A percentile compares a stretch with the other conserved stretches of the same genome.
Conservation (phyloP, 495 filamentous ascomycete genomes). For the Aspergillus funiculosus region DNA sequence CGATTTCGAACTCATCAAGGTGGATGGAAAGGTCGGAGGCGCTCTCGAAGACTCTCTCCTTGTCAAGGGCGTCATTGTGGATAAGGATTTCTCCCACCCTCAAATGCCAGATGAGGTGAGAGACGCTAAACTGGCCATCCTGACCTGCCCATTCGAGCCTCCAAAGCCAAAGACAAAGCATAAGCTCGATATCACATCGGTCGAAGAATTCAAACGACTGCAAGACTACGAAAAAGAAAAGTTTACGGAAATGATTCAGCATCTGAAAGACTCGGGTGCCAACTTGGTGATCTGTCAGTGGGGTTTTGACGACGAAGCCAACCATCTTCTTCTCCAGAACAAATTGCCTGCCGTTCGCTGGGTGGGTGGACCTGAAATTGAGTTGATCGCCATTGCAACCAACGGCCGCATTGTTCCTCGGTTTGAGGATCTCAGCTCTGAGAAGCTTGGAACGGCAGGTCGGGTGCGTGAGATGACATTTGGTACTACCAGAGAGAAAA, state of each 20-base stretch:
- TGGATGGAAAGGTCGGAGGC: constrained; percentile 96
- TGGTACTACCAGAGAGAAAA: constrained; percentile 96
- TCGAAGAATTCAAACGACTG: constrained; percentile 95
- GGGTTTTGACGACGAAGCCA: constrained; percentile 99
- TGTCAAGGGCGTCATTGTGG: constrained; percentile 95
- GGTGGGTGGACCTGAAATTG: constrained; percentile 98
- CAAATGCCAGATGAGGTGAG: constrained; percentile 94
- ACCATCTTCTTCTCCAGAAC: constrained; percentile 93
- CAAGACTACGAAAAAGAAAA: constrained; percentile 93
- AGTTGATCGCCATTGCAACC: constrained; percentile 96
- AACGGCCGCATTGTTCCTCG: constrained; percentile 95
- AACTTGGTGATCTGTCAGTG: constrained; percentile 99
- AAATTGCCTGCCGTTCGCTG: constrained; percentile 92
- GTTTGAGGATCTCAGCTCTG: constrained; percentile 86
- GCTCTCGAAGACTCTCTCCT: constrained; percentile 90
- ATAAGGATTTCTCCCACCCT: constrained; percentile 99
- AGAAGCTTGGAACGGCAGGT: constrained; percentile 87
- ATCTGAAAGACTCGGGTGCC: constrained; percentile 94
- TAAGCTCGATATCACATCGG: constrained; percentile 94
- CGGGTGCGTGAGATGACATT: constrained; percentile 92
- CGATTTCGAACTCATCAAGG: constrained; percentile 98
- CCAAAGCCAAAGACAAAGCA: constrained; percentile 99
- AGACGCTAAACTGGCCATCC: constrained; percentile 93
- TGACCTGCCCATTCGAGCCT: constrained; percentile 98
- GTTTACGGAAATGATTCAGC: constrained; percentile 96